Evolutionary conservation across 257 asterid genomes (phyloP), one percentile per base, ranked within the genome.

Genomic region (Linaria vulgaris): DNA sequence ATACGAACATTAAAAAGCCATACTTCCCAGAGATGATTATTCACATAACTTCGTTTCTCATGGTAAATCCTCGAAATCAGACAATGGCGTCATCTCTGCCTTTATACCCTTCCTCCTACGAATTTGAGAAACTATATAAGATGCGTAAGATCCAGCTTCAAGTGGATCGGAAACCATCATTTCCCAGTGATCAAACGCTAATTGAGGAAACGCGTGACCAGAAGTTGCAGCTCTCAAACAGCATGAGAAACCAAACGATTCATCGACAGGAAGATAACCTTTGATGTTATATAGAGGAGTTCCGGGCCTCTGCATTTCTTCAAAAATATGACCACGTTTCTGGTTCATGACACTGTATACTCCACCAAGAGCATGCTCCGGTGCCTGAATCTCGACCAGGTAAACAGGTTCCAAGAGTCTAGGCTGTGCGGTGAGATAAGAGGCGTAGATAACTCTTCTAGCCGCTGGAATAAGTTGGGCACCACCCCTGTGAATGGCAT

Each of bases 401-500:
- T 64, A 64, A 11, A 64, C 60, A 2, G 69, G 69, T 19, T 48
- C 58, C 45, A 63, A 6, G 2, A 63, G 58, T 13, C 68, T 22
- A 0, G 68, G 68, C 68, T 46, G 47, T 2, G 57, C 68, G 9
- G 57, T 30, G 16, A 63, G 13, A n/a, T 63, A 58, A 11, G 68
- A 46, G n/a, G 67, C 56, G 12, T 43, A 61, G 7, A 61, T n/a
- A 31, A 31, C 61, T 37, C 61, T 56, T 37, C 44, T 25, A n/a
- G 68, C 68, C 3, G 68, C 24, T 9, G 56, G 68, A 25, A 63
- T 48, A 46, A 64, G 50, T 30, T 64, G 60, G 12, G 48, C 48
- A 0, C 69, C 59, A 12, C 69, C 69, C 37, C 69, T 64, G 37
- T 64, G 59, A 34, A 64, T 64, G n/a, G 69, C 60, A 25, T 61